Base-by-base conservation (phyloP, 2,329 filamentous ascomycete species). In the Boeremia lycopersici region DNA sequence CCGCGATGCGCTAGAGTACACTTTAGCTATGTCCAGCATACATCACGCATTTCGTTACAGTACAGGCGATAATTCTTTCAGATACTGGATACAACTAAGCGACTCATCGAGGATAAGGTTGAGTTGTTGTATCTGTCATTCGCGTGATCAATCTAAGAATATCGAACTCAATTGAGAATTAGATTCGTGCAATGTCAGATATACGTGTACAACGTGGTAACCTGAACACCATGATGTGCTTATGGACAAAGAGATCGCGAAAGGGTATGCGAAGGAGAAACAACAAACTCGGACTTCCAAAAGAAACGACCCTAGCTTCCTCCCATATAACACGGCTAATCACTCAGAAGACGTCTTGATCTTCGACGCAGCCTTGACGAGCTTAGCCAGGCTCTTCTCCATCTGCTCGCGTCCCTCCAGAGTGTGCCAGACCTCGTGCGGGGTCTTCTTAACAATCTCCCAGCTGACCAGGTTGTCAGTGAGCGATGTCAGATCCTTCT, bases 391-490 rank as follows among this genome's bases (percentile, higher is more conserved):
- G 64, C 91, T 85, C 80, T 89, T 89, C 79, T 96, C 93, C 74
- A 98, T 87, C 41, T 86, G 76, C 46, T 85, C 76, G 49, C 90
- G 82, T 0, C 93, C 93, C 42, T 92, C 84, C 2, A 81, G 73
- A 3, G 88, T 91, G 64, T 78, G 79, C 95, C 95, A 99, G 0
- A 98, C 88, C 71, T 93, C 84, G 73, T 96, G 91, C 5, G 92
- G 90, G 3, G 93, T 92, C 59, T 88, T 84, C 53, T 89, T 85
- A 10, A 97, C 91, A 47, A 96, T 84, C 73, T 96, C 91, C 93
- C 93, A 99, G 34, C 84, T 80, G 53, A 89, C 74, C 46, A 98
- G 78, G 42, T 92, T 91, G 47, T 88, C 82, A 0, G 93, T 97
- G 62, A 98, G 79, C 55, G 83, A 85, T 7, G 88, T 92, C 57